Conservation (phyloP, 2,329 filamentous ascomycete species). For the Westerdykella ornata region DNA sequence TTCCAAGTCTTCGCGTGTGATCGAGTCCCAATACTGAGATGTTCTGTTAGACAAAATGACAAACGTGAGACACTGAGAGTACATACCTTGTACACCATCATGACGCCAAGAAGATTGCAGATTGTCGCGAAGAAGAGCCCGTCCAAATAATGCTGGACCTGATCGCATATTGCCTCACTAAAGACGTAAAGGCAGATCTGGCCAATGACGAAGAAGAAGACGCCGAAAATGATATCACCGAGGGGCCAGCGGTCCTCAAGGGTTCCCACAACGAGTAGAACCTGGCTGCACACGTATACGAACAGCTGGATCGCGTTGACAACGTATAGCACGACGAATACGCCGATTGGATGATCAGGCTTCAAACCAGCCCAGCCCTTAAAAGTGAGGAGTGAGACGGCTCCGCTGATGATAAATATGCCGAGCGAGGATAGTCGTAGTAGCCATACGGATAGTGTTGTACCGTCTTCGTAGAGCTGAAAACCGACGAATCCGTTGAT, state of each 20-base stretch:
- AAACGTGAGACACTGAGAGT: not conserved
- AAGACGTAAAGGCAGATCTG: conserved; percentile 92
- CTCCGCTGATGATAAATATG: conserved; percentile 81
- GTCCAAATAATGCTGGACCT: conserved; percentile 85
- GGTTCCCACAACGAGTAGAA: conserved; percentile 81
- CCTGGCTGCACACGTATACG: conserved; percentile 80
- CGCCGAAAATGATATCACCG: conserved; percentile 81
- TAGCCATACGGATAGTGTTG: conserved; percentile 87
- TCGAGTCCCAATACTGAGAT: conserved; percentile 91
- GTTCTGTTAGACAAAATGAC: conserved; percentile 11
- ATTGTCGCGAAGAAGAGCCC: conserved; percentile 90
- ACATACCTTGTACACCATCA: conserved; percentile 98
- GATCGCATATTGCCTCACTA: conserved; percentile 74
- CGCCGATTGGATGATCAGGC: conserved; percentile 76
- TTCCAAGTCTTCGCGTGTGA: conserved; percentile 95
- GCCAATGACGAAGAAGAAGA: conserved; percentile 85
- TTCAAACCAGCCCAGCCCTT: conserved; percentile 81
- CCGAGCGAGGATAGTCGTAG: conserved; percentile 68
- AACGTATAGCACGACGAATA: conserved; percentile 89
- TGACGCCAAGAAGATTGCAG: conserved; percentile 88
- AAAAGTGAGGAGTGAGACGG: conserved; percentile 86
- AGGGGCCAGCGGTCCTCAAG: conserved; percentile 93
- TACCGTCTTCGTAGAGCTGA: conserved; percentile 96
- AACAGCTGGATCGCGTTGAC: conserved; percentile 81
- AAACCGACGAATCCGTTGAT: conserved; percentile 99